A percentile compares a stretch with the other conserved stretches of the same genome.
Conservation (phyloP, 2,329 filamentous ascomycete genomes). For the Talaromyces albobiverticillius region DNA sequence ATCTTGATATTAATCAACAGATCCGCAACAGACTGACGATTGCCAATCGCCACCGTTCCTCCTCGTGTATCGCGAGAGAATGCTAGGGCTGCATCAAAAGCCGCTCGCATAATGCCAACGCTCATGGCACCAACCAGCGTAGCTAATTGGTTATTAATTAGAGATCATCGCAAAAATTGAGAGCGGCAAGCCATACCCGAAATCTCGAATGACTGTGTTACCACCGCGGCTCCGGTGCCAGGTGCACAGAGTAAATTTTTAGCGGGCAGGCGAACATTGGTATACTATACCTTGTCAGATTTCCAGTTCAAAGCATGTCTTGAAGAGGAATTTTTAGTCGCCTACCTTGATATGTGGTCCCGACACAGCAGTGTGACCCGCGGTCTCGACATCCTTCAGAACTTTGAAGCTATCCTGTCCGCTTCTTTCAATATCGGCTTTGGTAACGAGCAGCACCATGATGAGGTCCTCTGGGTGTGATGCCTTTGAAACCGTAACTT, state of each 20-base stretch:
- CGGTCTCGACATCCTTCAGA: conserved; percentile 44
- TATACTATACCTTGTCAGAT: too few relatives aligned
- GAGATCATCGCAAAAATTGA: too few relatives aligned
- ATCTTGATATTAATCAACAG: conserved; percentile 54
- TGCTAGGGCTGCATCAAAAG: conserved; percentile 51
- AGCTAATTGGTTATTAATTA: too few relatives aligned
- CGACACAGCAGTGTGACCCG: conserved; percentile 49
- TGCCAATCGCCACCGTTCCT: conserved; percentile 45
- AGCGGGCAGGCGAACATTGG: too few relatives aligned
- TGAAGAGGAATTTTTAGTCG: conserved; percentile 47
- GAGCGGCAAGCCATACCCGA: too few relatives aligned
- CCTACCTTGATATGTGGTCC: conserved; percentile 47
- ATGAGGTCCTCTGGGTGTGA: too few relatives aligned
- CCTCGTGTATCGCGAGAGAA: conserved; percentile 53
- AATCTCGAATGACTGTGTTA: too few relatives aligned
- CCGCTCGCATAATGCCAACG: conserved; percentile 53
- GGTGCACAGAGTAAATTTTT: too few relatives aligned
- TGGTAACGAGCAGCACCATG: conserved; percentile 52
- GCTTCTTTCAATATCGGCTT: conserved; percentile 48
- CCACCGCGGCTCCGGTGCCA: too few relatives aligned
- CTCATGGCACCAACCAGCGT: conserved; percentile 57
- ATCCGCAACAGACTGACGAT: conserved; percentile 52
- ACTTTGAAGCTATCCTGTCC: conserved; percentile 43
- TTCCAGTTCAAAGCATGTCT: too few relatives aligned
- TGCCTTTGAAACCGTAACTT: too few relatives aligned